Conservation (phyloP, 768 basidiomycete species). For the Fomitopsis pulvina region DNA sequence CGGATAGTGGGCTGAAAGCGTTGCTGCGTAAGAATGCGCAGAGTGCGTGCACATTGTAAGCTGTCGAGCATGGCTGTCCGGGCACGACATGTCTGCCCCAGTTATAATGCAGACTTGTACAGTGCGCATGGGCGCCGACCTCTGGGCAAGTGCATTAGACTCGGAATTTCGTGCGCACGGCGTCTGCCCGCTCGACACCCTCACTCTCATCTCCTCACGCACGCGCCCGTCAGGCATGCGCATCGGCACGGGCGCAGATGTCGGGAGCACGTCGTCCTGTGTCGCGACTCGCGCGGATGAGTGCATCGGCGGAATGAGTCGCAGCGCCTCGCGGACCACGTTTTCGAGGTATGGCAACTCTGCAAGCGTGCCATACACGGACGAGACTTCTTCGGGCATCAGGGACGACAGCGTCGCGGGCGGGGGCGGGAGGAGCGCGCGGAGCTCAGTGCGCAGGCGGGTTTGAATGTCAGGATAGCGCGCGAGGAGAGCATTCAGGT, state of each 20-base stretch:
- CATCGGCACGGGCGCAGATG: constrained; percentile 50
- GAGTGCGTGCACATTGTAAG: too few relatives aligned
- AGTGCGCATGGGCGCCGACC: too few relatives aligned
- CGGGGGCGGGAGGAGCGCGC: constrained; percentile 34
- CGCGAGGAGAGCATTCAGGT: constrained; percentile 84
- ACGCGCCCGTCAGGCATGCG: constrained; percentile 37
- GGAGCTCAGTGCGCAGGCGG: constrained; percentile 67
- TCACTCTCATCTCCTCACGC: constrained; percentile 35
- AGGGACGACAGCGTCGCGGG: constrained; percentile 33
- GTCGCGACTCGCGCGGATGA: constrained; percentile 76
- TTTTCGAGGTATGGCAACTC: constrained; percentile 69
- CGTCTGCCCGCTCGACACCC: constrained; percentile 64
- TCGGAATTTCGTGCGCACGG: too few relatives aligned
- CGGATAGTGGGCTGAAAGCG: too few relatives aligned
- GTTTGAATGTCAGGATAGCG: constrained; percentile 60
- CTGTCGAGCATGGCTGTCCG: too few relatives aligned
- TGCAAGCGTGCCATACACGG: constrained; percentile 48
- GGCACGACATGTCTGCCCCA: too few relatives aligned
- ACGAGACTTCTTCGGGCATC: constrained; percentile 58
- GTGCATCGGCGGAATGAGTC: constrained; percentile 74
- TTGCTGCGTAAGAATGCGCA: too few relatives aligned
- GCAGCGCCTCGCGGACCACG: constrained; percentile 66
- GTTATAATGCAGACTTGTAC: too few relatives aligned
- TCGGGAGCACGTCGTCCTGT: constrained; percentile 73
- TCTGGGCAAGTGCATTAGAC: too few relatives aligned